Conservation (phyloP, 2,329 filamentous ascomycete species). For the Aureobasidium mangrovei region DNA sequence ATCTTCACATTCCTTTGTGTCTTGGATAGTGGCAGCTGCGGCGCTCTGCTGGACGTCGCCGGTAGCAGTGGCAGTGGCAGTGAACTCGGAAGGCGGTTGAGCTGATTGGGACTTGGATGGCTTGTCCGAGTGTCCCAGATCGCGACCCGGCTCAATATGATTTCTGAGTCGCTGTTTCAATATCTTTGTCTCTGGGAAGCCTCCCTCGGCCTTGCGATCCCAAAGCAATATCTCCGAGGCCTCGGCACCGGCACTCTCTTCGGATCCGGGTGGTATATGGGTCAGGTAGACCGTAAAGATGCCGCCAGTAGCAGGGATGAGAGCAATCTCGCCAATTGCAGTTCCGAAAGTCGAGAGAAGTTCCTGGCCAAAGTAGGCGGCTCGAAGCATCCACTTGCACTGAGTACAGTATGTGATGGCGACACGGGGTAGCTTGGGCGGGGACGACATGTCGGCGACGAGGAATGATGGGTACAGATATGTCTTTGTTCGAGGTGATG, state of each 20-base stretch:
- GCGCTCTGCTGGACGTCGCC: neutral
- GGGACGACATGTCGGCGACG: neutral
- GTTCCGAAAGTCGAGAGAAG: conserved; percentile 86
- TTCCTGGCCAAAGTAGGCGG: conserved; percentile 76
- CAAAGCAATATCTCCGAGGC: conserved; percentile 56
- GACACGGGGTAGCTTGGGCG: conserved; percentile 53
- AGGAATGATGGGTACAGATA: too few relatives aligned
- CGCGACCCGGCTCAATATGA: conserved; percentile 65
- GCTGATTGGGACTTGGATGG: conserved; percentile 18
- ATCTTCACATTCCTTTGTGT: conserved; percentile 11
- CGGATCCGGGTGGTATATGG: conserved; percentile 20
- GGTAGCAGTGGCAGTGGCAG: neutral
- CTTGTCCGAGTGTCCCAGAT: conserved; percentile 62
- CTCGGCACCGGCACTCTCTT: neutral
- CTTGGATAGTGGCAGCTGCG: neutral
- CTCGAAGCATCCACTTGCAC: conserved; percentile 42
- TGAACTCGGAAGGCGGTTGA: neutral
- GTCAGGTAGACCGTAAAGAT: conserved; percentile 67
- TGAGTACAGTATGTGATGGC: conserved; percentile 91
- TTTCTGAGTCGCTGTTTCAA: conserved; percentile 79
- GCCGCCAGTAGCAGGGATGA: conserved; percentile 78
- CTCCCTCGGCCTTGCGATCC: conserved; percentile 79
- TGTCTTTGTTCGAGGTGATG: neutral
- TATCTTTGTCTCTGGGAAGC: conserved; percentile 91
- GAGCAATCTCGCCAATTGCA: conserved; percentile 73